Base-by-base conservation (phyloP, 495 filamentous ascomycete genomes). In the Hypoxylon fuscum region DNA sequence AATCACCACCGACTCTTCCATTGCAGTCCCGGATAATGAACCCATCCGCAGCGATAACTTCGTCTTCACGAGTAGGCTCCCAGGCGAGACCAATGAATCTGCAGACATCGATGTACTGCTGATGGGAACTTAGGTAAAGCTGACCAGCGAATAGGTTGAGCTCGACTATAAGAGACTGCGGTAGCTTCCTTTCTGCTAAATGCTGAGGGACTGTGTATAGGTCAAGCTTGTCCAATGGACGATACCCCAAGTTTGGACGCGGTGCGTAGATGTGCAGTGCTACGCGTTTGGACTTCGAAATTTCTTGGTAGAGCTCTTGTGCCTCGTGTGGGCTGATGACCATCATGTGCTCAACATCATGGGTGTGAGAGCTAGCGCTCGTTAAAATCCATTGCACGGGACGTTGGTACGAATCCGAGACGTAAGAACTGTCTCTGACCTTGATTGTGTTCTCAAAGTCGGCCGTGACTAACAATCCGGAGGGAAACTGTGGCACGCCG, bases 301-400 rank as follows among this genome's bases (percentile, higher is more conserved):
- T 80, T 2, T 12, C 46, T 0, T 73, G 67, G 12, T 82, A 69
- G 4, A 90, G 70, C 17, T 68, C 9, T 29, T 88, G 76, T 6
- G 85, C 88, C 64, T 92, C 88, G 46, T 68, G 85, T 6, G 85
- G 83, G 68, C 87, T 90, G 55, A 90, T 76, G 17, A 90, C 70
- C 12, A 89, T 70, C 55, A 85, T 73, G 25, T 60, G 45, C 3
- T 64, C 64, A 5, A 32, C 48, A 15, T 10, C 17, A 17, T 20
- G 22, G 7, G 22, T 17, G 20, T n/a, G n/a, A n/a, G n/a, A n/a
- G n/a, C n/a, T n/a, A n/a, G 43, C 8, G 27, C 67, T 61, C 11
- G 77, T 79, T 6, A 88, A 56, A 9, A 90, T 68, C 85, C 86
- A 91, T 25, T 86, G 77, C 1, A 88, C 85, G 0, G 78, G 76